Conservation (phyloP, 345 rosid species). For the Melaleuca alternifolia region DNA sequence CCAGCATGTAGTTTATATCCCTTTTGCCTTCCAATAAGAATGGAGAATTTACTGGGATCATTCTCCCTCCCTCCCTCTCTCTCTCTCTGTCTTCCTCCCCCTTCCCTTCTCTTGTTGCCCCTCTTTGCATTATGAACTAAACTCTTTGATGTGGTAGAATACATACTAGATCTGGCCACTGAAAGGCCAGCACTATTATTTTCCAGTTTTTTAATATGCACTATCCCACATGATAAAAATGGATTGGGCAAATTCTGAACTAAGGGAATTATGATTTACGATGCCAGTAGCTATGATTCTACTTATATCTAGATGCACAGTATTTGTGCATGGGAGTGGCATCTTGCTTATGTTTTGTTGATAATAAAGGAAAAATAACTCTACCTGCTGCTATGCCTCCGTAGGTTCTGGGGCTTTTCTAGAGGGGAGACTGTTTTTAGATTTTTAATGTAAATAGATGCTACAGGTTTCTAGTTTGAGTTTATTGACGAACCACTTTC, state of each 20-base stretch:
- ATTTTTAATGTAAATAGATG: neutral
- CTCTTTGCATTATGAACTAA: neutral
- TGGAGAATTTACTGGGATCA: neutral
- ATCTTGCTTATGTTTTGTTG: neutral
- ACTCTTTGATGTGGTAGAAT: neutral
- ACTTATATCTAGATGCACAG: neutral
- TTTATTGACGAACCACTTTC: neutral
- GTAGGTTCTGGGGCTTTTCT: neutral
- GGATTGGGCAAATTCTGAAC: neutral
- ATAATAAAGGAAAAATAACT: neutral
- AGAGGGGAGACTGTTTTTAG: neutral
- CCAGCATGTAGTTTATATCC: neutral
- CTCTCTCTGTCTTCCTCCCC: neutral
- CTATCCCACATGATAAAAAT: neutral
- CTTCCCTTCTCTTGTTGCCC: fast-evolving
- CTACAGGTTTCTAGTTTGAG: neutral
- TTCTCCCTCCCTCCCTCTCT: neutral
- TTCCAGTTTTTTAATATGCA: neutral
- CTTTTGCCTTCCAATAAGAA: neutral
- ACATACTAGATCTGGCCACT: neutral
- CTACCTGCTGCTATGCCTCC: neutral
- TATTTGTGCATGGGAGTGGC: neutral
- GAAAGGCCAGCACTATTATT: neutral
- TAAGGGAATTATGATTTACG: neutral
- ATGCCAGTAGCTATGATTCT: neutral